These are phyloP conservation scores for Colletotrichum chrysophilum DNA, from an alignment of 2,329 filamentous ascomycete species.

Conservation along the genomic window DNA sequence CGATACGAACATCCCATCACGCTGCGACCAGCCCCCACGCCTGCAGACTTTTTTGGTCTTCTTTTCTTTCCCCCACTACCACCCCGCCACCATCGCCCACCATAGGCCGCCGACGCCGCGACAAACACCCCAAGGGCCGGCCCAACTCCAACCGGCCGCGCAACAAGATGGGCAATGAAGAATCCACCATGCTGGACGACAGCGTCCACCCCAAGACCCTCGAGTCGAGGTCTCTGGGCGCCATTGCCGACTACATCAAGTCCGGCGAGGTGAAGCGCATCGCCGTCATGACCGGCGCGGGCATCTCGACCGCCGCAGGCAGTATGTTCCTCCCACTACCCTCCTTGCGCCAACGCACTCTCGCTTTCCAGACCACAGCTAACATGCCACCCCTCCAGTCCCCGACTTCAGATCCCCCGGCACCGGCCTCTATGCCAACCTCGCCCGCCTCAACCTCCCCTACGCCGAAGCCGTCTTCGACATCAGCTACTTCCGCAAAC, in stretches of 20 bases:
- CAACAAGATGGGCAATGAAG: conserved; percentile 84
- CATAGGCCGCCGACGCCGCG: conserved; percentile 44
- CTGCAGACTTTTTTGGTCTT: background rate
- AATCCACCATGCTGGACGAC: conserved; percentile 71
- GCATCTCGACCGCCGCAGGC: conserved; percentile 78
- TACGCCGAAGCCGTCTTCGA: conserved; percentile 95
- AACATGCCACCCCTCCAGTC: conserved; percentile 54
- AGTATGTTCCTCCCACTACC: conserved; percentile 45
- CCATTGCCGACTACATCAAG: conserved; percentile 81
- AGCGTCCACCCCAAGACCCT: conserved; percentile 69
- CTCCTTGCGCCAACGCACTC: conserved; percentile 12
- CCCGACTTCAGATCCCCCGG: conserved; percentile 95
- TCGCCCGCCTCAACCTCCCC: conserved; percentile 83
- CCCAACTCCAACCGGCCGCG: conserved; percentile 33
- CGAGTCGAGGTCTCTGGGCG: conserved; percentile 70
- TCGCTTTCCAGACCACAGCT: background rate
- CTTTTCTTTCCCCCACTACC: background rate
- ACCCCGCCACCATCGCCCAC: conserved; percentile 26
- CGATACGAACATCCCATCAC: rapidly evolving
- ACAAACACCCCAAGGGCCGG: conserved; percentile 38
- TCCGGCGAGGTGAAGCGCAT: conserved; percentile 71
- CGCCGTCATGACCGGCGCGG: conserved; percentile 89
- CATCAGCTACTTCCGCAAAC: conserved; percentile 83
- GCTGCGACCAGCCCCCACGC: background rate
- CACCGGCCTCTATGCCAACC: conserved; percentile 92